These are phyloP conservation scores for Takakia lepidozioides DNA, from an alignment of 225 moss, liverwort and hornwort genomes.

Conservation along the genomic window DNA sequence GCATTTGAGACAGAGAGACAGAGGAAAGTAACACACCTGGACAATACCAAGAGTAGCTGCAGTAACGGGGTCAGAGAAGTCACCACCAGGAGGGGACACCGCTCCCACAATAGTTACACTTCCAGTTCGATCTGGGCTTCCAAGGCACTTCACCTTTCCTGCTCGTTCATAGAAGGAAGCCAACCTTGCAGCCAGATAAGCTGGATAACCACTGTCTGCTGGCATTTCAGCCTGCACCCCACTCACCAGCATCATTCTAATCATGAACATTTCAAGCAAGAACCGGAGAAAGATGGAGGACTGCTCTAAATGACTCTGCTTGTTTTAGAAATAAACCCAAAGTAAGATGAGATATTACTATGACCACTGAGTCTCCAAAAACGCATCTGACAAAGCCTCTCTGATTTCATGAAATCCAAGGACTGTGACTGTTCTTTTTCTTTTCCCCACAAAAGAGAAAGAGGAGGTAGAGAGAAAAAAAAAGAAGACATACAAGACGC, in stretches of 20 bases:
- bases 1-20: too few species aligned
- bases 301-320: too few species aligned
- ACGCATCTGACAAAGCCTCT: too few species aligned
- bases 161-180: constrained; percentile 98
- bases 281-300: too few species aligned
- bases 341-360: too few species aligned
- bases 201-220: constrained; percentile 97
- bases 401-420: too few species aligned
- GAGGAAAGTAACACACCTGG: constrained; percentile 40
- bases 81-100: constrained; percentile 98
- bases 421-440: too few species aligned
- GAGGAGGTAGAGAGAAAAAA: background rate
- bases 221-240: constrained; percentile 94
- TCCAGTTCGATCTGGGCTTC: constrained; percentile 84
- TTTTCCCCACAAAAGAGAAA: too few species aligned
- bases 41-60: constrained; percentile 96
- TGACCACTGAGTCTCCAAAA: too few species aligned
- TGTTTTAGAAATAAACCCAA: too few species aligned
- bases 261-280: too few species aligned
- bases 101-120: constrained; percentile 96
- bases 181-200: constrained; percentile 84
- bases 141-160: constrained; percentile 87
- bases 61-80: constrained; percentile 97
- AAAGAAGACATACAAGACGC: constrained; percentile 54
- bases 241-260: too few species aligned